Evolutionary conservation across 257 asterid species (phyloP).

Genomic region (Ilex aquifolium): DNA sequence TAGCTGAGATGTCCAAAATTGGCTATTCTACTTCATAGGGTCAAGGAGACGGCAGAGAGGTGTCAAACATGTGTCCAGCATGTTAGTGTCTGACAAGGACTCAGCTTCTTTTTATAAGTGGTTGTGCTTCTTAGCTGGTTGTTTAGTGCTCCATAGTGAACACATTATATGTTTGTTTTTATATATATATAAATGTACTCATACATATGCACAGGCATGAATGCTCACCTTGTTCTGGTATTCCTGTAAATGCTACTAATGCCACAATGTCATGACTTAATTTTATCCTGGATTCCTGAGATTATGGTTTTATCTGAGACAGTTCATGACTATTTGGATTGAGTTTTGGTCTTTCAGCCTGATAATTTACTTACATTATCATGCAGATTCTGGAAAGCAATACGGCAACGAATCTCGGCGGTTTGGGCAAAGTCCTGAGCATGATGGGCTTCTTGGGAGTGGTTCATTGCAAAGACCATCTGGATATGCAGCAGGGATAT

Average conservation of each 20-base stretch:
- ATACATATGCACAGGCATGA: too few relatives aligned
- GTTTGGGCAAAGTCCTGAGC: constrained; percentile 85
- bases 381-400: constrained; percentile 68
- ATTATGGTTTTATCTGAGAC: not conserved
- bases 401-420: constrained; percentile 52
- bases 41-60: too few relatives aligned
- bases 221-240: not conserved
- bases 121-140: too few relatives aligned
- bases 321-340: not conserved
- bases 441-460: constrained; percentile 97
- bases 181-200: too few relatives aligned
- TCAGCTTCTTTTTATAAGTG: too few relatives aligned
- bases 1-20: too few relatives aligned
- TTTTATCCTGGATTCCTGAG: not conserved
- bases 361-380: constrained; percentile 10
- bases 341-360: not conserved
- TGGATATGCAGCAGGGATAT: constrained; percentile 52
- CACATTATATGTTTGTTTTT: too few relatives aligned
- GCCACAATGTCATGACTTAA: not conserved
- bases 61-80: too few relatives aligned
- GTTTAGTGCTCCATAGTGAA: too few relatives aligned
- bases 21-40: too few relatives aligned
- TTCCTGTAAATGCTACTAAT: not conserved
- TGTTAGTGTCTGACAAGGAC: too few relatives aligned
- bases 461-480: constrained; percentile 90